Evolutionary conservation across 306 rosid species (phyloP).

Genomic region (Cucurbita pepo): DNA sequence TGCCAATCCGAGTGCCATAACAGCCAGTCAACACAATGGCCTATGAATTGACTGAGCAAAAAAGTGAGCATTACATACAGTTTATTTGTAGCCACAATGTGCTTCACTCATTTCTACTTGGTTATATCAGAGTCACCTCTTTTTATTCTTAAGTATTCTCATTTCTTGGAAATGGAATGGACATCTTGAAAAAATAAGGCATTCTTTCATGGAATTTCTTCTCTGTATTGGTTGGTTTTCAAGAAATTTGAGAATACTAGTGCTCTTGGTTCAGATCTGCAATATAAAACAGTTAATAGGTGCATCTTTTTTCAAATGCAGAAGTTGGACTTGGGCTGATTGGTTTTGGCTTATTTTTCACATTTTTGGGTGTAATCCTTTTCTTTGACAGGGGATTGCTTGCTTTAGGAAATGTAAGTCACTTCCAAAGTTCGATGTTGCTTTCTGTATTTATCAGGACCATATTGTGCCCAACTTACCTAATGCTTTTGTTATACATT

Average conservation of each 20-base stretch:
- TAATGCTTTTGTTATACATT: neutral
- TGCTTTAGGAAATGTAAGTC: constrained; percentile 72
- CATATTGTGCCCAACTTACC: neutral
- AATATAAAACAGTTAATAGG: neutral
- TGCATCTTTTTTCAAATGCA: constrained; percentile 19
- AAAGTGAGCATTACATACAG: constrained; percentile 40
- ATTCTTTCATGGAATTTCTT: neutral
- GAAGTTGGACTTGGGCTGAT: constrained; percentile 79
- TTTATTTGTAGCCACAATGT: neutral
- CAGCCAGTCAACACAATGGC: constrained; percentile 30
- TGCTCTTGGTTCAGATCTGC: neutral
- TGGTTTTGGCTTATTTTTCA: constrained; percentile 68
- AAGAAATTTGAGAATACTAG: neutral
- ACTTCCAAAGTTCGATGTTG: constrained; percentile 6
- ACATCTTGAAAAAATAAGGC: neutral
- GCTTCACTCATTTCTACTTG: neutral
- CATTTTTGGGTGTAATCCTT: constrained; percentile 66
- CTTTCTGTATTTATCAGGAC: neutral
- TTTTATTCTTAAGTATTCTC: neutral
- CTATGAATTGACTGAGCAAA: constrained; percentile 49
- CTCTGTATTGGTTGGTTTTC: neutral
- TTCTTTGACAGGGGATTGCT: constrained; percentile 88
- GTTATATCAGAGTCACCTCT: neutral
- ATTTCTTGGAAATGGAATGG: neutral
- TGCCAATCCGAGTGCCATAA: neutral